Conservation (phyloP, 345 rosid genomes). For the Eucalyptus tenuipes region DNA sequence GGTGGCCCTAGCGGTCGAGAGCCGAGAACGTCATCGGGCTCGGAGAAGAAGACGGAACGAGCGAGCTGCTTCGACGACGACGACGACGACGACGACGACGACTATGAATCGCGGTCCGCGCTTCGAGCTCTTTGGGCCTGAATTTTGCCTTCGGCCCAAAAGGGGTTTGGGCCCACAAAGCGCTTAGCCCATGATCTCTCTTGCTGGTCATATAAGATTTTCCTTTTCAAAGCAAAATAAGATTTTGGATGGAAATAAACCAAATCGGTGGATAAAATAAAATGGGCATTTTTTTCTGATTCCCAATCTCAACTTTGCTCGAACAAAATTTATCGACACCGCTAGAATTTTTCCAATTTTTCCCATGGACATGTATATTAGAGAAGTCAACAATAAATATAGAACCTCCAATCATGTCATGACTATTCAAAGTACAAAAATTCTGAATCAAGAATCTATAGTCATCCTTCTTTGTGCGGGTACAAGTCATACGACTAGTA, state of each 20-base stretch:
- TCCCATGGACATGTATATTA: background rate
- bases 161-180: background rate
- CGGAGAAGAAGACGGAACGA: background rate
- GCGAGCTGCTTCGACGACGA: background rate
- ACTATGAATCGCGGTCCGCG: background rate
- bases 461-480: too few species aligned
- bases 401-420: rapidly evolving
- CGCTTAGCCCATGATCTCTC: background rate
- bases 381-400: rapidly evolving
- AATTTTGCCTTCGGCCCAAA: background rate
- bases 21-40: background rate
- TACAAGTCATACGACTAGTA: too few species aligned
- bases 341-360: background rate
- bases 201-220: background rate
- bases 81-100: background rate
- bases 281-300: background rate
- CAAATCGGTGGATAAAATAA: background rate
- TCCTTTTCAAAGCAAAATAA: background rate
- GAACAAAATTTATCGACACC: background rate
- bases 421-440: background rate
- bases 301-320: background rate
- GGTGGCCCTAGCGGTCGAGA: background rate
- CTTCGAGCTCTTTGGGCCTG: background rate
- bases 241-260: background rate
- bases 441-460: background rate